Conservation (phyloP, 306 rosid species). For the Astragalus membranaceus region DNA sequence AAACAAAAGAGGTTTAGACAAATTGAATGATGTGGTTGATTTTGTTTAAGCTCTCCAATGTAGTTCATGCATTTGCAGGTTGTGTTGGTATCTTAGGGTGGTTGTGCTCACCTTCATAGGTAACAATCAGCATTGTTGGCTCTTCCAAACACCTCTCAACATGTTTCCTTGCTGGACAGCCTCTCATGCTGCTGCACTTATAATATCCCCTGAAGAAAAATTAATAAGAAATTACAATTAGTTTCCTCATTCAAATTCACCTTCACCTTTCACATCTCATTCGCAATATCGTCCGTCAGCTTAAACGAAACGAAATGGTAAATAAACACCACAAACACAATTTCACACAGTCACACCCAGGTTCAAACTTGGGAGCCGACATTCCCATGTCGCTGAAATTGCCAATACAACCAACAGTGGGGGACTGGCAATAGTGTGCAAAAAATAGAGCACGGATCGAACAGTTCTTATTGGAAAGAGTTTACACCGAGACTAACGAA, state of each 20-base stretch:
- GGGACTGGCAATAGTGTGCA: neutral
- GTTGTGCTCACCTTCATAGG: slow-evolving; percentile 97
- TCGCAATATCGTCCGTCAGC: too few relatives aligned
- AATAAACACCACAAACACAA: too few relatives aligned
- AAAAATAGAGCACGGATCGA: neutral
- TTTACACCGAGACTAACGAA: slow-evolving; percentile 8
- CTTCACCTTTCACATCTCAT: slow-evolving; percentile 6
- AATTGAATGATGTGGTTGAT: slow-evolving; percentile 23
- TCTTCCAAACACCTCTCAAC: slow-evolving; percentile 97
- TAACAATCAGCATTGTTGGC: slow-evolving; percentile 87
- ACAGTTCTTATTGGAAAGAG: neutral
- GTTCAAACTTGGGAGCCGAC: too few relatives aligned
- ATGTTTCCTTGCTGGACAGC: slow-evolving; percentile 99
- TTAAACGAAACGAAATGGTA: too few relatives aligned
- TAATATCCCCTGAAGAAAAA: slow-evolving; percentile 82
- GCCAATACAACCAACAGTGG: too few relatives aligned
- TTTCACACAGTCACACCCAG: too few relatives aligned
- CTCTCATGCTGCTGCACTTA: slow-evolving; percentile 99
- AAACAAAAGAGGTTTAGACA: slow-evolving; percentile 1
- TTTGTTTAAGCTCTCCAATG: slow-evolving; percentile 29
- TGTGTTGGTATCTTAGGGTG: slow-evolving; percentile 76
- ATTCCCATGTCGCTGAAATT: too few relatives aligned
- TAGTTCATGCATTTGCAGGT: slow-evolving; percentile 63
- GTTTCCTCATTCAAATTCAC: neutral
- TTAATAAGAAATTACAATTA: neutral